Percentiles rank a stretch among this genome's conserved stretches.
Evolutionary conservation across 1,284 basidiomycete species (phyloP).

Genomic region (Cutaneotrichosporon arboriforme): DNA sequence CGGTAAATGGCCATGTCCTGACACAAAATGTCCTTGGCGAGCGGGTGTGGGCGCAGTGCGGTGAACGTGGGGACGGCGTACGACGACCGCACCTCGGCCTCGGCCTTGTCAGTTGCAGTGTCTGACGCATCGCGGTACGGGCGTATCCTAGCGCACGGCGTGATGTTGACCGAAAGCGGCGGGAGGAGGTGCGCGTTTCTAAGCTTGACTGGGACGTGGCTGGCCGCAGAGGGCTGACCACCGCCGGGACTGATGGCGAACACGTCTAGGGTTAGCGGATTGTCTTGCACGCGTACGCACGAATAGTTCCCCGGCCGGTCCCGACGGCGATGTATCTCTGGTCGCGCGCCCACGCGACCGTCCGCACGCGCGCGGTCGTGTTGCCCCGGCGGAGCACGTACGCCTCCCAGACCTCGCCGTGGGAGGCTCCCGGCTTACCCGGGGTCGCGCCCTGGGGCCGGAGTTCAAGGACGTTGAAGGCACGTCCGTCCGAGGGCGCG

Average conservation of each 20-base stretch:
- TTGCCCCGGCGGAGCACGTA: conserved; percentile 67
- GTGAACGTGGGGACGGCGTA: conserved; percentile 18
- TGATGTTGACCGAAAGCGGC: conserved; percentile 55
- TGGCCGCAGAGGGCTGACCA: conserved; percentile 60
- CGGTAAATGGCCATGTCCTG: conserved; percentile 36
- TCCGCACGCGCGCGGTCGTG: conserved; percentile 61
- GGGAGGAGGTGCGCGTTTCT: conserved; percentile 56
- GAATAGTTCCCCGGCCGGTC: conserved; percentile 51
- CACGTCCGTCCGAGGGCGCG: conserved; percentile 59
- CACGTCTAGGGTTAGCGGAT: conserved; percentile 55
- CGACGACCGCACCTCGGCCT: background rate
- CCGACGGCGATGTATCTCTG: conserved; percentile 66
- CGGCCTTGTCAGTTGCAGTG: background rate
- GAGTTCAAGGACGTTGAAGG: conserved; percentile 56
- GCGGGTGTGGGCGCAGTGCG: conserved; percentile 15
- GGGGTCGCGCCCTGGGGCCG: conserved; percentile 22
- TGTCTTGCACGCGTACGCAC: conserved; percentile 30
- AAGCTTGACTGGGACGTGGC: conserved; percentile 59
- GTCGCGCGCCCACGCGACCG: conserved; percentile 55
- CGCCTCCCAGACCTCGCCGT: conserved; percentile 55
- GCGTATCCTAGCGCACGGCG: conserved; percentile 41
- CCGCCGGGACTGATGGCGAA: conserved; percentile 72
- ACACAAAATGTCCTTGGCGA: conserved; percentile 15
- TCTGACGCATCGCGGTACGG: background rate
- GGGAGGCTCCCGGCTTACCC: conserved; percentile 1